Conservation (phyloP, 768 basidiomycete species). For the Agrocybe pediades region DNA sequence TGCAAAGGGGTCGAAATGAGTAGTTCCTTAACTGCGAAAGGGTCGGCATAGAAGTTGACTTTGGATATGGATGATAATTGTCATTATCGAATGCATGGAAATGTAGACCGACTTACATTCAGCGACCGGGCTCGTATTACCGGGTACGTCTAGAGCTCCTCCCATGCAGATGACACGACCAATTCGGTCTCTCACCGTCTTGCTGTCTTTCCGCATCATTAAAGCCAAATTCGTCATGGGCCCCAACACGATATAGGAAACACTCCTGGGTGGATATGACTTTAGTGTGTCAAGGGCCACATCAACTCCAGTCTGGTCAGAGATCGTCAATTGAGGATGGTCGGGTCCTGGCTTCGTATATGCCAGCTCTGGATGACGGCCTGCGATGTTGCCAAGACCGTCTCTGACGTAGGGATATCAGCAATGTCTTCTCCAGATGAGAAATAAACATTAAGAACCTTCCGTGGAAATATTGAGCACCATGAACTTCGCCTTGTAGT, state of each 20-base stretch:
- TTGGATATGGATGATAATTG: not conserved
- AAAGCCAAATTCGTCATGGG: conserved; percentile 81
- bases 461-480: conserved; percentile 86
- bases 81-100: not conserved
- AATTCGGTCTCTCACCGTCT: conserved; percentile 55
- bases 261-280: conserved; percentile 46
- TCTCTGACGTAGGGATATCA: conserved; percentile 46
- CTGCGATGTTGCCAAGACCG: conserved; percentile 61
- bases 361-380: conserved; percentile 68
- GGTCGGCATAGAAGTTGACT: conserved; percentile 91
- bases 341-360: conserved; percentile 20
- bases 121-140: conserved; percentile 79
- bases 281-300: conserved; percentile 58
- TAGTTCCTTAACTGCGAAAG: conserved; percentile 76
- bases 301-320: conserved; percentile 49
- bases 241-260: conserved; percentile 76
- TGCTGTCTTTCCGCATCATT: conserved; percentile 56
- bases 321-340: conserved; percentile 48
- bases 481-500: conserved; percentile 69
- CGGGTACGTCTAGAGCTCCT: conserved; percentile 90
- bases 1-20: conserved; percentile 42
- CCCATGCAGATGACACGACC: conserved; percentile 90
- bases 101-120: conserved; percentile 63
- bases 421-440: not conserved
- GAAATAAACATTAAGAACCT: conserved; percentile 36